Evolutionary conservation across 129 eudicot genomes (phyloP).

Genomic region (Glebionis coronaria): DNA sequence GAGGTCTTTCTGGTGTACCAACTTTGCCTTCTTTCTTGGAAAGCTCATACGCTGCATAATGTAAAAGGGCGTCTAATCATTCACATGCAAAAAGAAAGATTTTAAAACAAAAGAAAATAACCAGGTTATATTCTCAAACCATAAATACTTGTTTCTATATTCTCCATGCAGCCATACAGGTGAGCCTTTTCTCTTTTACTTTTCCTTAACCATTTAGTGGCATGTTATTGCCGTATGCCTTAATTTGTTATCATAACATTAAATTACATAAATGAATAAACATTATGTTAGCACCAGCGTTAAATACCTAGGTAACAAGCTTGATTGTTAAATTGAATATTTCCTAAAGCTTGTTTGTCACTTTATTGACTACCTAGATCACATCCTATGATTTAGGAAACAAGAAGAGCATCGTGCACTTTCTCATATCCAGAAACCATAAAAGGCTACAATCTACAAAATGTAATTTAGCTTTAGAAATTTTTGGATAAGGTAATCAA

Average conservation of each 20-base stretch:
- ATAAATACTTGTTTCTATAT: no score
- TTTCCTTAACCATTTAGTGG: no score
- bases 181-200: no score
- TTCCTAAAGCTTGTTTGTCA: background rate
- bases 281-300: background rate
- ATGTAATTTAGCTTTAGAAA: background rate
- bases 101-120: background rate
- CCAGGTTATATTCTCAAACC: constrained; percentile 1
- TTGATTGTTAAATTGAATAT: background rate
- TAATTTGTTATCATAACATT: no score
- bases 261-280: background rate
- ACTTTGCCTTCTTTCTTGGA: constrained; percentile 97
- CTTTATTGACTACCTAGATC: constrained; percentile 9
- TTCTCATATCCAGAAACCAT: no score
- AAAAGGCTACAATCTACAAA: constrained; percentile 12
- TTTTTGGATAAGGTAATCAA: no score
- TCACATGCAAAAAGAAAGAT: constrained; percentile 11
- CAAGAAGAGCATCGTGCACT: background rate
- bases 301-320: background rate
- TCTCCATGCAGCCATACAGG: no score
- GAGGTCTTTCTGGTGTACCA: constrained; percentile 98
- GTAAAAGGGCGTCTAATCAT: background rate
- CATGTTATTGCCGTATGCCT: no score
- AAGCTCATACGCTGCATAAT: constrained; percentile 75
- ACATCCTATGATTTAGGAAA: background rate